These are phyloP conservation scores for Xylaria venustula DNA, from an alignment of 495 filamentous ascomycete species.

Conservation along the genomic window DNA sequence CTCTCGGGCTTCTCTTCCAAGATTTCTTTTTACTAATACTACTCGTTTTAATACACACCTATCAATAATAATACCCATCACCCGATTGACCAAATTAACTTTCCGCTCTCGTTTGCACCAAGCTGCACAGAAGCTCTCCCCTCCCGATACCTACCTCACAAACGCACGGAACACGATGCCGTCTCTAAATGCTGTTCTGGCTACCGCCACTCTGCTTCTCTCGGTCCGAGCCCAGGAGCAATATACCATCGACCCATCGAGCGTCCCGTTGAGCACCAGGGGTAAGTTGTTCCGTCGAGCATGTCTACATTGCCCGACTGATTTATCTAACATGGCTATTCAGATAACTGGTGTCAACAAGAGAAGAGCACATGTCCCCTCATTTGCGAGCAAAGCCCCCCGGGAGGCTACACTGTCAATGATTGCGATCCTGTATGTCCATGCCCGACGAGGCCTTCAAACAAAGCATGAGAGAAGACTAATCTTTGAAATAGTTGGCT, in stretches of 20 bases:
- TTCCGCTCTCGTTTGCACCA: conserved; percentile 4
- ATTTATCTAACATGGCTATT: conserved; percentile 27
- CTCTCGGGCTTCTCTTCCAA: not conserved
- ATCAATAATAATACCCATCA: conserved; percentile 19
- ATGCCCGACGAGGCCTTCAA: not conserved
- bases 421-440: conserved; percentile 63
- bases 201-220: conserved; percentile 42
- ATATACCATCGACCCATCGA: conserved; percentile 37
- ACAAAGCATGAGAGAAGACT: not conserved
- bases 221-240: conserved; percentile 45
- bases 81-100: not conserved
- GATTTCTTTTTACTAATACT: conserved; percentile 1
- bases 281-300: conserved; percentile 28
- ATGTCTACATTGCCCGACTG: no score
- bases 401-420: conserved; percentile 55
- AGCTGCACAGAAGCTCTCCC: not conserved
- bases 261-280: conserved; percentile 33
- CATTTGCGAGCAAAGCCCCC: conserved; percentile 70
- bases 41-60: conserved; percentile 17
- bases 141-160: not conserved
- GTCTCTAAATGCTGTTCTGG: conserved; percentile 43
- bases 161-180: conserved; percentile 37
- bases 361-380: conserved; percentile 70
- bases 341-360: conserved; percentile 68
- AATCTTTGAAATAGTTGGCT: conserved; percentile 48